Evolutionary conservation across 2,329 filamentous ascomycete species (phyloP), one percentile per base, ranked within the genome.

Genomic region (Harringtonia lauricola): DNA sequence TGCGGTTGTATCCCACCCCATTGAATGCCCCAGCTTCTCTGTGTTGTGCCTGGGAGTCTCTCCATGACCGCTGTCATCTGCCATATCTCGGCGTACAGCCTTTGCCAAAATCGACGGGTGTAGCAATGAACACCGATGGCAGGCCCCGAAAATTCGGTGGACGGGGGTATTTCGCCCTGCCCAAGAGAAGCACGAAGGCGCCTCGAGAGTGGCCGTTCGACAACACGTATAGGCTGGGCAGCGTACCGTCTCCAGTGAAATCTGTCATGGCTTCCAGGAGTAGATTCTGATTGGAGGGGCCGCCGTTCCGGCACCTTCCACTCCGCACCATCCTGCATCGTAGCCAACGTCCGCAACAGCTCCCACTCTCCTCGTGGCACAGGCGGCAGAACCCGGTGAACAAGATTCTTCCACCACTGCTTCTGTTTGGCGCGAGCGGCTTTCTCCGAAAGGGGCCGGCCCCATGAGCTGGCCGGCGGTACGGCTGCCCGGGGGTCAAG

Each of bases 311-410:
- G 67, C 2, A 68, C 50, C 17, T 45, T 52, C 59, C 66, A 69
- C 28, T 64, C 57, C 47, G 18, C 47, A 41, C 39, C 52, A 10
- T 64, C 64, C 22, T 59, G 58, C 2, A 70, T 75, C 8, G 52
- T 49, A 3, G 64, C 64, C 30, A 81, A 51, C 21, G 59, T 57
- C n/a, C 58, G 58, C n/a, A 81, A 57, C 14, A 67, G 54, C 14
- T 79, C 64, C 75, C 75, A 81, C 53, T 81, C 74, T 17, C 62
- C 60, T 24, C 56, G 59, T 8, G 65, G 64, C 15, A 81, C 46
- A 0, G 78, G 78, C n/a, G 74, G 72, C 51, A 75, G 59, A 8
- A 77, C 48, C 46, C 68, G 72, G 13, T 64, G 56, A 1, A 68
- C 59, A 15, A 64, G 53, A 4, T 45, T 45, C 31, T 58, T 65